These are phyloP conservation scores for Diaporthe ampelina DNA, from an alignment of 2,329 filamentous ascomycete species.

Conservation along the genomic window DNA sequence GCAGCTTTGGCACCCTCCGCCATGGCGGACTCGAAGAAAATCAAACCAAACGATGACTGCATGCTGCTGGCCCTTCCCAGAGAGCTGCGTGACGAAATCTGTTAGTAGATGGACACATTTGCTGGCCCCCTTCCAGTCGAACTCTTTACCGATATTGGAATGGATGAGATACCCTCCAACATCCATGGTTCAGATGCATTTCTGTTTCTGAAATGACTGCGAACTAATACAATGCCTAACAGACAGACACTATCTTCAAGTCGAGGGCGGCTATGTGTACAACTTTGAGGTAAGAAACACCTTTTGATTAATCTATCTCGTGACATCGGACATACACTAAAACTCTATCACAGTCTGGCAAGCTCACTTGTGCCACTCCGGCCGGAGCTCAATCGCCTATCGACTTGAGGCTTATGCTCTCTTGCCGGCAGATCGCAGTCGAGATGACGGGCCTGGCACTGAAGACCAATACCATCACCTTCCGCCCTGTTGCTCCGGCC, in stretches of 20 bases:
- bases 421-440: neutral
- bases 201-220: neutral
- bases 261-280: constrained; percentile 1
- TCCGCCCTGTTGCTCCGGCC: neutral
- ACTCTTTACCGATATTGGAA: neutral
- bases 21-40: neutral
- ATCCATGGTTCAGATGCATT: neutral
- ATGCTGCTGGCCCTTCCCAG: constrained; percentile 5
- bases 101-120: neutral
- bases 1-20: neutral
- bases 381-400: neutral
- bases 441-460: constrained; percentile 16
- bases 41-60: neutral
- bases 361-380: neutral
- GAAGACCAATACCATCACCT: constrained; percentile 11
- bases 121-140: neutral
- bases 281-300: neutral
- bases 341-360: neutral
- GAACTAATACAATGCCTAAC: neutral
- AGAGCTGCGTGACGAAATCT: constrained; percentile 6
- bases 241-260: constrained; percentile 1
- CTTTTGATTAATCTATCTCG: neutral
- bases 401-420: constrained; percentile 1
- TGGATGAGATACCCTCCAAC: neutral
- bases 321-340: neutral